Evolutionary conservation across 2,329 filamentous ascomycete species (phyloP).

Genomic region (Eutypella sp.): DNA sequence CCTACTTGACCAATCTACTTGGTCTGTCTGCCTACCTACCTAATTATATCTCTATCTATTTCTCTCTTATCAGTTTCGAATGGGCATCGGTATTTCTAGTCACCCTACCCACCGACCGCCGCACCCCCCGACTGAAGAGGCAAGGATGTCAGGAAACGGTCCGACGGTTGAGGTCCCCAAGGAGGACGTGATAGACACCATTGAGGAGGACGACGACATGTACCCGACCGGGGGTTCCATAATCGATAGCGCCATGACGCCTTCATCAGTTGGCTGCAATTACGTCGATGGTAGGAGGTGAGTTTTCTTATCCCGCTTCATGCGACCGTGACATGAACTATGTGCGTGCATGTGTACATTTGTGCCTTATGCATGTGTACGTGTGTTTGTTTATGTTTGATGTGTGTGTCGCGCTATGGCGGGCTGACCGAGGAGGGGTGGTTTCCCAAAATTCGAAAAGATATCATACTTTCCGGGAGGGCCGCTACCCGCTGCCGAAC

Average conservation of each 20-base stretch:
- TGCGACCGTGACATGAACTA: too few relatives aligned
- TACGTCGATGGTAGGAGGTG: neutral
- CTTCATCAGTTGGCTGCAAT: neutral
- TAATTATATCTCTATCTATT: neutral
- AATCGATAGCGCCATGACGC: neutral
- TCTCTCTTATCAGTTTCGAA: neutral
- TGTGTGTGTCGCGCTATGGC: too few relatives aligned
- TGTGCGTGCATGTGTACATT: too few relatives aligned
- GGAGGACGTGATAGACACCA: neutral
- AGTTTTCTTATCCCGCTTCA: neutral
- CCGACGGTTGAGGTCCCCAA: neutral
- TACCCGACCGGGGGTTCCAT: neutral
- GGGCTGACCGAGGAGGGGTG: neutral
- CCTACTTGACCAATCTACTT: too few relatives aligned
- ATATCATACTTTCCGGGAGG: conserved; percentile 32
- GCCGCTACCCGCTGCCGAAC: conserved; percentile 33
- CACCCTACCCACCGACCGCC: too few relatives aligned
- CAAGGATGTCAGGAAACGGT: neutral
- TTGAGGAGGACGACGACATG: neutral
- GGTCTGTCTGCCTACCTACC: neutral
- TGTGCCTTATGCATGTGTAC: too few relatives aligned
- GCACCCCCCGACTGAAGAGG: too few relatives aligned
- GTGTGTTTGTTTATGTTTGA: too few relatives aligned
- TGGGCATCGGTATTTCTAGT: too few relatives aligned
- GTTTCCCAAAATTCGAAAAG: conserved; percentile 7